Conservation (phyloP, 2,329 filamentous ascomycete species). For the Mollisia scopiformis region DNA sequence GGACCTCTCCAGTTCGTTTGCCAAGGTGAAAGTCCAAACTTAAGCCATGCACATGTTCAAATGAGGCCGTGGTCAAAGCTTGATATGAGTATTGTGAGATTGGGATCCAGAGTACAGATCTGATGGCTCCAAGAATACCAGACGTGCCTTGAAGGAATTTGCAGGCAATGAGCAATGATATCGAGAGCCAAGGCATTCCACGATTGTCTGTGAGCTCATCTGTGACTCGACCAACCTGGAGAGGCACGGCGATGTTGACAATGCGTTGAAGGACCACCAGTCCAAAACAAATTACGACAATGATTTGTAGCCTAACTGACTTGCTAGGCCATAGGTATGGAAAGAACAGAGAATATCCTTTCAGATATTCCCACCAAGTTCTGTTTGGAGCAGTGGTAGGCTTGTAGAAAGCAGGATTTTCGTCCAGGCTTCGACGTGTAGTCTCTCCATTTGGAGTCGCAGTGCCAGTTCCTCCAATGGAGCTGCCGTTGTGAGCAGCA, state of each 20-base stretch:
- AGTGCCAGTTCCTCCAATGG: neutral
- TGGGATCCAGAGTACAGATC: conserved; percentile 91
- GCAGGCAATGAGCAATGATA: conserved; percentile 76
- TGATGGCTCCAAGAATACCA: conserved; percentile 80
- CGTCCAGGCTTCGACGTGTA: conserved; percentile 48
- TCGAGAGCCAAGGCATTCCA: conserved; percentile 69
- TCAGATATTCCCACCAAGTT: conserved; percentile 95
- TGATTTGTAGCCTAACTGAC: conserved; percentile 71
- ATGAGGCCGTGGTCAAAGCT: conserved; percentile 90
- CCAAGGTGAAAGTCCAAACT: conserved; percentile 96
- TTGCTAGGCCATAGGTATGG: conserved; percentile 96
- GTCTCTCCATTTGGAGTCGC: conserved; percentile 32
- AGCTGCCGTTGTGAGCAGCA: conserved; percentile 16
- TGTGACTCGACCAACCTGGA: conserved; percentile 81
- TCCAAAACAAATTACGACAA: conserved; percentile 80
- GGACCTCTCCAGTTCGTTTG: conserved; percentile 94
- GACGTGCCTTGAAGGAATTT: conserved; percentile 87
- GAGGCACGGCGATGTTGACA: conserved; percentile 85
- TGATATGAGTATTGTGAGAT: conserved; percentile 97
- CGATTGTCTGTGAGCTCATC: conserved; percentile 62
- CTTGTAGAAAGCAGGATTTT: conserved; percentile 83
- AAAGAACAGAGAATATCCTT: conserved; percentile 91
- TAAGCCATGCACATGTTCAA: conserved; percentile 94
- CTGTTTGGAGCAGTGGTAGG: conserved; percentile 84
- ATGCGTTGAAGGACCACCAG: conserved; percentile 80